Base-by-base conservation (phyloP, 352 stramenopile species). In the Hyaloperonospora arabidopsidis region DNA sequence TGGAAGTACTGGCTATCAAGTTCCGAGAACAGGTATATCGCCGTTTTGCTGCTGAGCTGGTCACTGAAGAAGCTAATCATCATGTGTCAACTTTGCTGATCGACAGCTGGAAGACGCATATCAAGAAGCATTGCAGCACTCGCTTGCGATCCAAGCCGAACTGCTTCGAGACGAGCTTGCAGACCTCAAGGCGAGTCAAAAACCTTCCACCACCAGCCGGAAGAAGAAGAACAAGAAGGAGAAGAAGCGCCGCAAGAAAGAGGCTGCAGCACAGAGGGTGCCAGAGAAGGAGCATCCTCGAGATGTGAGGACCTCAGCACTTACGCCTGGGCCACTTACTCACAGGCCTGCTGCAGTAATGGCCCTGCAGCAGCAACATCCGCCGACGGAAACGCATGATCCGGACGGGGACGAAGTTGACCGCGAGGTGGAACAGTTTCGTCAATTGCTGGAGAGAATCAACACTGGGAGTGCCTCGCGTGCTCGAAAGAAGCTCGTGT, bases 201-300 rank as follows among this genome's bases (percentile, higher is more conserved):
- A 86, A 52, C 69, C 72, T 29, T 61, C 64, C 14, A 53, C 49
- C 11, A 72, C 50, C 48, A 82, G 63, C 50, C 70, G 60, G 32
- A 86, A 71, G 52, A 89, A 87, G 61, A 89, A 87, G 56, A 86
- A 79, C 56, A 87, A 84, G 58, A 74, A 81, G 53, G 81, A 87
- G 49, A 79, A 85, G 49, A 89, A 87, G 61, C 82, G 82, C 45
- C 80, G 82, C 52, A 78, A 74, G 43, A 83, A 87, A 52, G 72
- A 83, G 39, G 61, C 69, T 13, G 67, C 71, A 21, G 62, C 62
- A 11, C 57, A 63, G 49, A 71, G 68, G 29, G 48, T 63, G 15
- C 57, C 59, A 22, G 53, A 72, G 28, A 58, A 53, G 32, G 51
- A 52, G 41, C 52, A 12, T 38, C 39, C 54, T 51, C 56, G 28